Conservation (phyloP, 768 basidiomycete genomes). For the Pisolithus albus region DNA sequence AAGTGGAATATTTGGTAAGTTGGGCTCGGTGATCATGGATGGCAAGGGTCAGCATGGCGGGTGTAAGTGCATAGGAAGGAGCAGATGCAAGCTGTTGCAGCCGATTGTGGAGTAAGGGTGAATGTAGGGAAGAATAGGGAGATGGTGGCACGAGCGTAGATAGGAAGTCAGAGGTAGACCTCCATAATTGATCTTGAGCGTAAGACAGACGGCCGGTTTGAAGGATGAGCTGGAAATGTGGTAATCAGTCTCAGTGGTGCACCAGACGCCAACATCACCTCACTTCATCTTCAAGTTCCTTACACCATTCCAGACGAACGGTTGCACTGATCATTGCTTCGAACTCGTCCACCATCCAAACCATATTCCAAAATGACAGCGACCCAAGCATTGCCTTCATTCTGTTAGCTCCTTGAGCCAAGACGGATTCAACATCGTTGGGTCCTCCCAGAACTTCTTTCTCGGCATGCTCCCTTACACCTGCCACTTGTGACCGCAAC, state of each 20-base stretch:
- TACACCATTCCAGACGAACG: conserved; percentile 32
- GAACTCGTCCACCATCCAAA: conserved; percentile 38
- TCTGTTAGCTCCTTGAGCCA: conserved; percentile 23
- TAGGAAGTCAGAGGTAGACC: conserved; percentile 36
- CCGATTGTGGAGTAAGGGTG: conserved; percentile 52
- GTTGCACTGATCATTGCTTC: conserved; percentile 27
- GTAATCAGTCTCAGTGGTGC: not conserved
- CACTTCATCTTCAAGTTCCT: conserved; percentile 47
- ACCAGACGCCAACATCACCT: not conserved
- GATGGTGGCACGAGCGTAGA: conserved; percentile 32
- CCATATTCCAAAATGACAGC: conserved; percentile 33
- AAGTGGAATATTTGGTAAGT: conserved; percentile 48
- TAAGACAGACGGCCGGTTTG: conserved; percentile 54
- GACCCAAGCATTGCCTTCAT: conserved; percentile 26
- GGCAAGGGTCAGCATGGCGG: conserved; percentile 43
- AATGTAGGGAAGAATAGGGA: conserved; percentile 28
- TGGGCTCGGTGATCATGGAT: conserved; percentile 46
- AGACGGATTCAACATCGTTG: conserved; percentile 19
- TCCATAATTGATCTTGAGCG: conserved; percentile 39
- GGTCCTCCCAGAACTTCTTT: conserved; percentile 34
- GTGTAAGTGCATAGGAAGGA: conserved; percentile 39
- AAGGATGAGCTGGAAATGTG: conserved; percentile 46
- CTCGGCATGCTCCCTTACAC: conserved; percentile 30
- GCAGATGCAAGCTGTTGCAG: conserved; percentile 47
- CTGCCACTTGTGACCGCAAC: conserved; percentile 34